These are phyloP conservation scores for Musa itinerans DNA, from an alignment of 176 grass and related monocot genomes.

Conservation along the genomic window DNA sequence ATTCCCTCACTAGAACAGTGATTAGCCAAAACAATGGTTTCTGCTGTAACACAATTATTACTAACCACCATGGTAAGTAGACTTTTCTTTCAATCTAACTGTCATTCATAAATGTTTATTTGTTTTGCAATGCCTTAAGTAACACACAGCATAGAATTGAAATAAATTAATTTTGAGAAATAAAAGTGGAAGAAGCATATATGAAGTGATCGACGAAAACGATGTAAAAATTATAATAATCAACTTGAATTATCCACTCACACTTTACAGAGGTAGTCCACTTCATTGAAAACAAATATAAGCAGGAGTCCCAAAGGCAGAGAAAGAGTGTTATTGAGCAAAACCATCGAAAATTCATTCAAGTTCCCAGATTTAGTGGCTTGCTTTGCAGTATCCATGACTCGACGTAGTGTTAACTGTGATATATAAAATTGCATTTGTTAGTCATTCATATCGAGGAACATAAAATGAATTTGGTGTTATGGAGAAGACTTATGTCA, in stretches of 20 bases:
- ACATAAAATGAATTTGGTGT: neutral
- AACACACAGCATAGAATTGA: neutral
- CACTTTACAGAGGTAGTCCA: constrained; percentile 73
- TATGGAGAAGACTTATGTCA: neutral
- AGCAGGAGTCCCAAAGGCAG: constrained; percentile 78
- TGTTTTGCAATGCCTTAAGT: neutral
- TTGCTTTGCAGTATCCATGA: constrained; percentile 94
- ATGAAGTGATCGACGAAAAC: neutral
- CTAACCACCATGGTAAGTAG: too few relatives aligned
- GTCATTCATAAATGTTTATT: too few relatives aligned
- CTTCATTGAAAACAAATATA: constrained; percentile 67
- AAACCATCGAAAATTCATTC: constrained; percentile 96
- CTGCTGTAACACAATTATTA: too few relatives aligned
- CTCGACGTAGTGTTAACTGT: constrained; percentile 79
- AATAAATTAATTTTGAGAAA: neutral
- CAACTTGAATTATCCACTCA: constrained; percentile 30
- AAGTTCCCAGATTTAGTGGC: constrained; percentile 88
- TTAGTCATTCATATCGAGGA: neutral
- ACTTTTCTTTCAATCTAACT: too few relatives aligned
- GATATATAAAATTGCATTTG: constrained; percentile 12
- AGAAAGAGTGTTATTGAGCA: constrained; percentile 85
- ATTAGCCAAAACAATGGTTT: too few relatives aligned
- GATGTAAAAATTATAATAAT: neutral
- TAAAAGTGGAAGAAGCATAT: neutral
- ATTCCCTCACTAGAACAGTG: too few relatives aligned